Evolutionary conservation across 257 asterid genomes (phyloP).

Genomic region (Solanum sitiens): DNA sequence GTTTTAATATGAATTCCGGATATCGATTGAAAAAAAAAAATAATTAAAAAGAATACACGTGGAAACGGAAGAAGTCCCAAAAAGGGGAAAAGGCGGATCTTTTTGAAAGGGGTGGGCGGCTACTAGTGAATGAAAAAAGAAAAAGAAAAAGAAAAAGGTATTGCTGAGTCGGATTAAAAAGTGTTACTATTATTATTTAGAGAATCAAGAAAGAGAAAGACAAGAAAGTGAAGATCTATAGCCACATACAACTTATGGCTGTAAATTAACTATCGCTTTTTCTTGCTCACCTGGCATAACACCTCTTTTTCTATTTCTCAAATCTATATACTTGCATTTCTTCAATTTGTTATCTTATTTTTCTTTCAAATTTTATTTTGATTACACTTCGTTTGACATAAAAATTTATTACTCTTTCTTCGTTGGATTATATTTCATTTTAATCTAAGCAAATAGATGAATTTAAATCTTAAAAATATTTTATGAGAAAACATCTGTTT

Average conservation of each 20-base stretch:
- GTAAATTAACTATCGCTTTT: constrained; percentile 5
- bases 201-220: constrained; percentile 27
- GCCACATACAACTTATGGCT: constrained; percentile 89
- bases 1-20: no score
- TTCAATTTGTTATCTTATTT: no score
- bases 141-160: neutral
- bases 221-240: constrained; percentile 17
- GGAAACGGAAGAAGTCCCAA: neutral
- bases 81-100: constrained; percentile 8
- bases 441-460: neutral
- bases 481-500: neutral
- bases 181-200: constrained; percentile 27
- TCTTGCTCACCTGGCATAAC: constrained; percentile 47
- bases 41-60: neutral
- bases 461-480: neutral
- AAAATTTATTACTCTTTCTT: neutral
- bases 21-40: no score
- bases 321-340: neutral
- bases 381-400: neutral
- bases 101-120: neutral
- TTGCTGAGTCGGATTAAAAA: constrained; percentile 46
- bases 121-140: neutral
- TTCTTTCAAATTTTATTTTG: neutral
- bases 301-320: neutral
- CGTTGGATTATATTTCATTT: no score